Evolutionary conservation across 805 yeast genomes (phyloP).

Genomic region (Kodamaea jinghongensis): DNA sequence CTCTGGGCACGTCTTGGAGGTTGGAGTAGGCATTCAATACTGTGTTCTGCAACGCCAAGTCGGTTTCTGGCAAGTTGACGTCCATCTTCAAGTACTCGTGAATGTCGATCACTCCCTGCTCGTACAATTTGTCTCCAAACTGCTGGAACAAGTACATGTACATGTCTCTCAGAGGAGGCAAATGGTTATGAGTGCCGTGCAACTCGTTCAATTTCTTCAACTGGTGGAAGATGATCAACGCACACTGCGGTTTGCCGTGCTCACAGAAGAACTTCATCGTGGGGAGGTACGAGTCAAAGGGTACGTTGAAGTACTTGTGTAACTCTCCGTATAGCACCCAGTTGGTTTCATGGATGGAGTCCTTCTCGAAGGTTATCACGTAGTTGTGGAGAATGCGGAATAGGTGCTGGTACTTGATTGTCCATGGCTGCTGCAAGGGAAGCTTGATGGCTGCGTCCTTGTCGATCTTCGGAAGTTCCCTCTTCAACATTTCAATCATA

Average conservation of each 20-base stretch:
- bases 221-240: constrained; percentile 59
- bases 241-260: constrained; percentile 55
- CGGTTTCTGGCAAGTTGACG: constrained; percentile 45
- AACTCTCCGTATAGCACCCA: constrained; percentile 59
- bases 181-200: constrained; percentile 32
- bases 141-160: constrained; percentile 58
- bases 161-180: constrained; percentile 45
- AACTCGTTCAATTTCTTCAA: constrained; percentile 54
- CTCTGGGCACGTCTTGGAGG: constrained; percentile 53
- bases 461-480: constrained; percentile 38
- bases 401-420: constrained; percentile 24
- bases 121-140: constrained; percentile 58
- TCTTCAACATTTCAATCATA: constrained; percentile 37
- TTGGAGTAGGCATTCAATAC: constrained; percentile 63
- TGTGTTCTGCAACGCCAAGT: constrained; percentile 57
- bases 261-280: constrained; percentile 56
- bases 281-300: constrained; percentile 57
- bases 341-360: constrained; percentile 44
- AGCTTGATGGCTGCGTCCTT: constrained; percentile 27
- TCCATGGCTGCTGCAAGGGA: constrained; percentile 24
- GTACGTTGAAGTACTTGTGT: constrained; percentile 53
- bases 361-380: constrained; percentile 28
- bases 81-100: constrained; percentile 68
- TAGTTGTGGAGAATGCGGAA: constrained; percentile 30
- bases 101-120: constrained; percentile 62